Base-by-base conservation (phyloP, 495 filamentous ascomycete genomes). In the Neurospora hispaniola region DNA sequence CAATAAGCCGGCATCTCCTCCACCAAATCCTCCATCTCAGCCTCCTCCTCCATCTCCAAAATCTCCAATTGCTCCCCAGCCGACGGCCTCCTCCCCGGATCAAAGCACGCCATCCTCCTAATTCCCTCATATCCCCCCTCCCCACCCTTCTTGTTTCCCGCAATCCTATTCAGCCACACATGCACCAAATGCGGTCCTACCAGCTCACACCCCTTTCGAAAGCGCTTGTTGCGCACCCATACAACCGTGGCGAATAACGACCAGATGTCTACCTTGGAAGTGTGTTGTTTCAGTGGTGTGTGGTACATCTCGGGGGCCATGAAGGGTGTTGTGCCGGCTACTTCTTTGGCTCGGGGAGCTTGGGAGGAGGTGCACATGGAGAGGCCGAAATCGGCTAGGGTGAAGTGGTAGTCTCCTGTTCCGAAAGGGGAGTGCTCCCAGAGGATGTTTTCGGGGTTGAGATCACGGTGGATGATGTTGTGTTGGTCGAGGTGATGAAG, bases 381-480 rank as follows among this genome's bases (percentile, higher is more conserved):
- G 4, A 83, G 73, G 2, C 82, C 82, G 38, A 83, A 82, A 39
- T 83, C 82, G 2, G 78, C 77, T 3, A 84, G 74, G n/a, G 72
- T 70, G 70, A 83, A 83, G 27, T 74, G 70, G 69, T 80, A 78
- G n/a, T 44, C 23, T 11, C 72, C 62, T 14, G 69, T 38, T 14
- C 71, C 62, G 8, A 54, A 38, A 14, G 54, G 23, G 23, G 74
- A 73, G 7, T 43, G 71, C 3, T 80, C 72, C 42, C 46, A 80
- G 3, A 94, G 83, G 41, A 94, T 89, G 75, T 94, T 94, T 75
- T 94, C 92, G 2, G 92, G 92, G 79, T 94, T 94, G 72, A 94
- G 82, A 79, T 94, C 92, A 8, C 92, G 86, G 78, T 94, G 92
- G 72, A 94, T 88, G 73, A 94, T 89, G 35, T 88, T 86, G 76